Base-by-base conservation (phyloP, 257 asterid species). In the Nicotiana obtusifolia region DNA sequence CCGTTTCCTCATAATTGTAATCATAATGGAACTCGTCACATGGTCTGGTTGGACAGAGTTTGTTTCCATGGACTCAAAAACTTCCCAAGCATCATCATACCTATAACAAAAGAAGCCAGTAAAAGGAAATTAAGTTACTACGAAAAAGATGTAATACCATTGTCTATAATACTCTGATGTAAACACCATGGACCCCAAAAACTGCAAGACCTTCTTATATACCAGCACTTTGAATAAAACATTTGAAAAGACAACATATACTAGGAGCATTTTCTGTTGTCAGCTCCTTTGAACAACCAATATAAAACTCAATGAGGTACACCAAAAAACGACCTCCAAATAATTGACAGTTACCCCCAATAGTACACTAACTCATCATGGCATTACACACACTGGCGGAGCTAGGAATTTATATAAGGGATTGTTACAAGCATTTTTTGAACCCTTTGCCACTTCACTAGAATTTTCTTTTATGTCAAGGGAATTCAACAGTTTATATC, bases 51-150 rank as follows among this genome's bases (percentile, higher is more conserved):
- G 88, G 84, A 94, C 87, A 81, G 89, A 90, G 69, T 89, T 86
- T 10, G 78, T 52, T 85, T 88, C 95, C 97, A 95, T 94, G 82
- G 66, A 82, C 86, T 91, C 89, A 3, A 87, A 94, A 81, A 95
- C 87, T 84, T 83, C 84, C 93, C 92, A 91, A 83, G 98, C 98
- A 91, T 94, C 99, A 85, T 82, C 91, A 83, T 92, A 94, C 92
- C 99, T 94, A 53, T 37, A 49, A 57, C 24, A 82, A 62, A 65
- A 28, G 33, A 77, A 52, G 77, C 59, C 78, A 49, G 41, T 26
- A 24, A 44, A 78, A 28, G 66, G 26, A 66, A 79, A 67, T 57
- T 37, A 78, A 76, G 56, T 41, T 77, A 60, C 49, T 41, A 9
- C 49, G 13, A 9, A 3, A 41, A 41, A 41, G 49, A 8, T 41